Conservation (phyloP, 179 eudicot species). For the Patellifolia procumbens region DNA sequence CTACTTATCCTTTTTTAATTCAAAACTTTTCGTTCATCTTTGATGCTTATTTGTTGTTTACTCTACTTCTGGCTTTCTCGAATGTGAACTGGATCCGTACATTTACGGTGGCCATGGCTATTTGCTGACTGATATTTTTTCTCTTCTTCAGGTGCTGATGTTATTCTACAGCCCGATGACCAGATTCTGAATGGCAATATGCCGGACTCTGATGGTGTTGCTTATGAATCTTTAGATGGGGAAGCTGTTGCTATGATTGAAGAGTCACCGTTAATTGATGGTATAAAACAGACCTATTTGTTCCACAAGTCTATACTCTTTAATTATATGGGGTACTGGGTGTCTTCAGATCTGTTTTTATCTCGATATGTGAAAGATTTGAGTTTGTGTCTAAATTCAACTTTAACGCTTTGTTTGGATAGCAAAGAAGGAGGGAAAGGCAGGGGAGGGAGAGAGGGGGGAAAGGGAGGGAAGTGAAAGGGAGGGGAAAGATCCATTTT, state of each 20-base stretch:
- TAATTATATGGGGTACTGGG: not conserved
- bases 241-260: constrained; percentile 67
- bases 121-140: constrained; percentile 16
- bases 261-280: constrained; percentile 46
- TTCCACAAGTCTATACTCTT: not conserved
- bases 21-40: not conserved
- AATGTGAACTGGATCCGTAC: not conserved
- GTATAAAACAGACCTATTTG: constrained; percentile 1
- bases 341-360: not conserved
- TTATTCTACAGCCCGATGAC: constrained; percentile 47
- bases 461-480: too few relatives aligned
- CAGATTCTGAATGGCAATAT: constrained; percentile 41
- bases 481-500: too few relatives aligned
- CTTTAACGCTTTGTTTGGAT: too few relatives aligned
- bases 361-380: not conserved
- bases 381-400: not conserved
- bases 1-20: not conserved
- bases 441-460: too few relatives aligned
- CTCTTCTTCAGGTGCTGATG: constrained; percentile 41
- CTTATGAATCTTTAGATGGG: constrained; percentile 59
- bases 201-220: constrained; percentile 56
- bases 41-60: not conserved
- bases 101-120: not conserved
- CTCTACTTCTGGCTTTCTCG: not conserved
- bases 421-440: too few relatives aligned